Evolutionary conservation across 202 grass and related monocot genomes (phyloP), one percentile per base, ranked within the genome.

Genomic region (Panicum hallii): DNA sequence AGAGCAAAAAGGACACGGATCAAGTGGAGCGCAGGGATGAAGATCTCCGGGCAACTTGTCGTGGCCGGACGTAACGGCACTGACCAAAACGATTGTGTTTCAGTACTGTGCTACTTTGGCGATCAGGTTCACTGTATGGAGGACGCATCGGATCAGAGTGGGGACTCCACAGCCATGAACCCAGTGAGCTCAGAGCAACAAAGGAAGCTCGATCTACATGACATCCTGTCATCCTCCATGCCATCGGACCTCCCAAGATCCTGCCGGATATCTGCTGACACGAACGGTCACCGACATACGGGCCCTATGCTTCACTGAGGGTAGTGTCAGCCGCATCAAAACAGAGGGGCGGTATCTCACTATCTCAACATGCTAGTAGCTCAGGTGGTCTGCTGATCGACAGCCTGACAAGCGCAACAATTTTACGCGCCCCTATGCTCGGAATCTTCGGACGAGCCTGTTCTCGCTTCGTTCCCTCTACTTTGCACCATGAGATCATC

Each of bases 401-500:
- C 53, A 65, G 7, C 32, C 40, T 55, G 46, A n/a, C 58, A 46
- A 19, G 57, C 9, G 46, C 4, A 61, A 22, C 42, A 38, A 38
- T 19, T 80, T 72, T 6, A 4, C 38, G 7, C 5, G 2, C 2
- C 47, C 44, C 32, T 5, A 32, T 50, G 87, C 63, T 60, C 4
- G 1, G 79, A 78, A 86, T 67, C 79, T 79, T 83, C 74, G 60
- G 67, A 26, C 36, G 9, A 17, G 7, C 30, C 11, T 43, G 41
- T 16, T 74, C 6, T 14, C 20, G 28, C 23, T 30, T 54, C 63
- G 42, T 54, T 9, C 50, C 34, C 45, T 1, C 16, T 34, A 65
- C 26, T n/a, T 57, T 57, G 53, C 26, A 26, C 26, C 17, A 32
- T 49, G 48, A 49, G 58, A 65, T 56, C 65, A 49, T 57, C 46